A percentile compares a stretch with the other conserved stretches of the same genome.
These are phyloP conservation scores for Trifolium pratense DNA, from an alignment of 306 rosid genomes.

Conservation along the genomic window DNA sequence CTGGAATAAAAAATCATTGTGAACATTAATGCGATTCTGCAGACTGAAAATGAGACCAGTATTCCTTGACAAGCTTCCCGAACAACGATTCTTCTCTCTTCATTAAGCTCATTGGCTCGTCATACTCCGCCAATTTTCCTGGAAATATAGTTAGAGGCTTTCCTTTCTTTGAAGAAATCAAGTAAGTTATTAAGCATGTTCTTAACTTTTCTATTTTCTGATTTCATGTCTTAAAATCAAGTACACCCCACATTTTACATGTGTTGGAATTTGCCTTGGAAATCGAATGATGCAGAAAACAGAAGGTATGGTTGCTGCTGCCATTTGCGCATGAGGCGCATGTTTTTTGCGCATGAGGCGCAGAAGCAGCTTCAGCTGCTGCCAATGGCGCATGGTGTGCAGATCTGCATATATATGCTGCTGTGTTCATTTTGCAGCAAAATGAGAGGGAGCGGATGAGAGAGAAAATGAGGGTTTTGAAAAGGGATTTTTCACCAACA, in stretches of 20 bases:
- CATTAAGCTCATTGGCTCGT: constrained; percentile 67
- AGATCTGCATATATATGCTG: too few species aligned
- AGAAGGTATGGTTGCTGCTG: too few species aligned
- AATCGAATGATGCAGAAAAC: too few species aligned
- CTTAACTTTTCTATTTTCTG: background rate
- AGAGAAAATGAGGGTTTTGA: too few species aligned
- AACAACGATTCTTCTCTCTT: constrained; percentile 68
- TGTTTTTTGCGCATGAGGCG: too few species aligned
- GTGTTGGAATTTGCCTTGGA: too few species aligned
- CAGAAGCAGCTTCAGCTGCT: too few species aligned
- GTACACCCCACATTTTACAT: background rate
- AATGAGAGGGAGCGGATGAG: too few species aligned
- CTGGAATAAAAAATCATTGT: background rate
- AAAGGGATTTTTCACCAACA: too few species aligned
- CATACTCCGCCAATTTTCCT: constrained; percentile 71
- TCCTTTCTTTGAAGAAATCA: background rate
- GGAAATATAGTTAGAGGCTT: constrained; percentile 14
- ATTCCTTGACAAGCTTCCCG: constrained; percentile 68
- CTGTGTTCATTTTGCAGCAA: too few species aligned
- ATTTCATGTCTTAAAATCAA: background rate
- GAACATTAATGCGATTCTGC: background rate
- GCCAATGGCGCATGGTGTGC: too few species aligned
- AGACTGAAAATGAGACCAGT: constrained; percentile 31
- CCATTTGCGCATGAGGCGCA: too few species aligned
- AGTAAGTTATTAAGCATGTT: background rate